These are phyloP conservation scores for Heterobasidion occidentale DNA, from an alignment of 1,284 basidiomycete species.

Conservation along the genomic window DNA sequence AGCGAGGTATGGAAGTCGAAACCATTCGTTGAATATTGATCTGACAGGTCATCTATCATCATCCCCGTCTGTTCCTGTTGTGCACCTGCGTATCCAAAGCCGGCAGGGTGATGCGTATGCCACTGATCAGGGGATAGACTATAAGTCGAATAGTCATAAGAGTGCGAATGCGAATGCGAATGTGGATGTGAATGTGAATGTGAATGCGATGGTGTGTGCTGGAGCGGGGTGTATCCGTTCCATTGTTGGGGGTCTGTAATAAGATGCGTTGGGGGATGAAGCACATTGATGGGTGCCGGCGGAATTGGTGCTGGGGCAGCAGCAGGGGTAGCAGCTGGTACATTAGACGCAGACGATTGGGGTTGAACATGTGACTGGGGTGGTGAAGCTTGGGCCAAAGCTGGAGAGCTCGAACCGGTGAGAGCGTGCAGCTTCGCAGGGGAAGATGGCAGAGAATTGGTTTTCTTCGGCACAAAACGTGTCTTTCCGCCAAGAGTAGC, in stretches of 20 bases:
- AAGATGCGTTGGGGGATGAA: background rate
- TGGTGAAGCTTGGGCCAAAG: constrained; percentile 1
- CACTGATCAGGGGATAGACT: constrained; percentile 6
- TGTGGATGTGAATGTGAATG: background rate
- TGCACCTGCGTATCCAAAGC: constrained; percentile 8
- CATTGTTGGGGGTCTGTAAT: background rate
- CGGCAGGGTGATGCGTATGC: constrained; percentile 3
- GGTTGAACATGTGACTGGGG: constrained; percentile 4
- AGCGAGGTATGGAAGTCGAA: constrained; percentile 12
- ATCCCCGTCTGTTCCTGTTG: constrained; percentile 1
- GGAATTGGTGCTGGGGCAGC: background rate
- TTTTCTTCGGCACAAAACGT: constrained; percentile 47
- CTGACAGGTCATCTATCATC: background rate
- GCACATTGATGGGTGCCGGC: background rate
- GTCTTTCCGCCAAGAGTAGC: constrained; percentile 54
- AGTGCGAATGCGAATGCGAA: background rate
- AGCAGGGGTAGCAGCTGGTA: background rate
- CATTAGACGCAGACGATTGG: constrained; percentile 1
- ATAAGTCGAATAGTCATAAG: constrained; percentile 2
- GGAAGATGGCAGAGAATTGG: constrained; percentile 39
- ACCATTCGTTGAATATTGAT: constrained; percentile 5
- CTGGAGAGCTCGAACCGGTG: constrained; percentile 8
- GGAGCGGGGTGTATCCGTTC: background rate
- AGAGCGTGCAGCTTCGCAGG: constrained; percentile 13
- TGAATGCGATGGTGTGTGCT: background rate